Base-by-base conservation (phyloP, 768 basidiomycete genomes). In the Trametes sanguinea region DNA sequence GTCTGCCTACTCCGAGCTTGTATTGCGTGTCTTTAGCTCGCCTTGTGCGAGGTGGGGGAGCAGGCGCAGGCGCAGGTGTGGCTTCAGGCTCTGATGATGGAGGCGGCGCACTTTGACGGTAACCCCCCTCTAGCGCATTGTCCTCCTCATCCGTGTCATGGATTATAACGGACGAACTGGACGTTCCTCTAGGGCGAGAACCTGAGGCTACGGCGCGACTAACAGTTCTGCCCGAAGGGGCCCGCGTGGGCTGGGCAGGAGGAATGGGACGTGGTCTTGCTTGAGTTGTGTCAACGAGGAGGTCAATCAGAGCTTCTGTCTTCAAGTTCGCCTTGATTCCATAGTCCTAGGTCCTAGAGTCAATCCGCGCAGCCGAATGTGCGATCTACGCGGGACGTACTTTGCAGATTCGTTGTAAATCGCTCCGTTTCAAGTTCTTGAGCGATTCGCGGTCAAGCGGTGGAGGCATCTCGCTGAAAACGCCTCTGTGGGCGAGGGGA, bases 281-380 rank as follows among this genome's bases (percentile, higher is more conserved):
- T 54, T 67, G 42, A 1, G 64, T 51, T 14, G 79, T 81, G 67
- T 87, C 84, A 13, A 90, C 76, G 30, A 93, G 76, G 16, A 90
- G 78, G 70, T 91, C 87, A 68, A 93, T 90, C 64, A 93, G 77
- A 50, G 84, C 86, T 68, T 91, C 89, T 27, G 88, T 84, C 77
- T 90, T 92, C 70, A 92, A 81, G 74, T 92, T 92, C 47, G 91
- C 91, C 74, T 83, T 89, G 63, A 93, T 84, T 60, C 90, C 89
- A 69, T 87, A 85, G 67, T 91, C 88, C 90, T 93, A 57, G 30
- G 46, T 6, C 33, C 30, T 14, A 29, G 54, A 40, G 51, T 57
- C 58, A 52, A 64, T 14, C 39, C 27, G 50, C 60, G 42, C 52
- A 13, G 40, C 30, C 8, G 27, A 43, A 22, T 40, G 51, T 29